phyloP scores from a whole-genome alignment of 441 rosid genomes.

The Capsella rubella region DNA sequence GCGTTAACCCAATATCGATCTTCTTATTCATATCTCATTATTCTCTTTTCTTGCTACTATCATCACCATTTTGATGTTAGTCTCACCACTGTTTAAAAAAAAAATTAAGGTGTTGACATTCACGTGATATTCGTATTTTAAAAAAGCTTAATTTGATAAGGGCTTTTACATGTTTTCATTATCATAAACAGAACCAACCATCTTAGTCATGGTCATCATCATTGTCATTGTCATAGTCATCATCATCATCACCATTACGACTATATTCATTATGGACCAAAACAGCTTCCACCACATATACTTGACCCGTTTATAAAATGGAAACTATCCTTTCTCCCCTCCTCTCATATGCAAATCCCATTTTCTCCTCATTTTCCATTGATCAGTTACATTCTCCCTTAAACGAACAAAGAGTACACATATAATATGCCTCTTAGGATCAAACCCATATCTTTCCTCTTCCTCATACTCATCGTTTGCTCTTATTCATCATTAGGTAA shows the following conservation, averaged over 20 bases:
- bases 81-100: constrained; percentile 29
- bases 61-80: constrained; percentile 43
- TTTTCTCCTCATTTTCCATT: constrained; percentile 16
- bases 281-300: constrained; percentile 39
- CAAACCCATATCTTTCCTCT: constrained; percentile 53
- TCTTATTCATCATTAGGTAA: constrained; percentile 46
- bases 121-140: constrained; percentile 27
- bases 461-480: constrained; percentile 46
- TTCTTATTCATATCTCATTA: constrained; percentile 24
- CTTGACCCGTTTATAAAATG: constrained; percentile 42
- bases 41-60: constrained; percentile 8
- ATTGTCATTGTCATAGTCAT: constrained; percentile 30
- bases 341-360: constrained; percentile 36
- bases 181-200: constrained; percentile 41
- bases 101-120: not conserved
- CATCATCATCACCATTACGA: constrained; percentile 40
- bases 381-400: not conserved
- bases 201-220: constrained; percentile 40
- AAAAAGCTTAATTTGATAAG: constrained; percentile 33
- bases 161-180: constrained; percentile 29
- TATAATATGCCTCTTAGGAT: constrained; percentile 48
- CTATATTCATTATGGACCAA: constrained; percentile 23
- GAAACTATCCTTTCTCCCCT: constrained; percentile 27
- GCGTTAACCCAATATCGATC: constrained; percentile 41
- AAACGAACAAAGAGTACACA: constrained; percentile 7